Evolutionary conservation across 129 eudicot species (phyloP), one percentile per base, ranked within the genome.

Genomic region (Escallonia herrerae): DNA sequence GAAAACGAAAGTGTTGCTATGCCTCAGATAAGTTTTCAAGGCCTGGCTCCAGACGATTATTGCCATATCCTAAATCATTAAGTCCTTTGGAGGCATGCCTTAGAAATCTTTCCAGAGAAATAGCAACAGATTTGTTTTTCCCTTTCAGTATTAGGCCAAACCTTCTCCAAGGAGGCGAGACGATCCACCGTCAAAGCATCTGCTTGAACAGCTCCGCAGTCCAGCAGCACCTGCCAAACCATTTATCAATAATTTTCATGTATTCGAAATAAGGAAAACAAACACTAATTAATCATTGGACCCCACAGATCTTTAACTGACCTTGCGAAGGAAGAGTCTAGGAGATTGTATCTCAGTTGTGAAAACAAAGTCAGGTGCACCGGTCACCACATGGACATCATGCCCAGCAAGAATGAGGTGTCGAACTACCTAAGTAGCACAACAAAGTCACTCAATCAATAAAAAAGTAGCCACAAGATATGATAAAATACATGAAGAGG

Each of bases 151-250:
- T 62, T 15, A 47, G 52, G 12, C 11, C 62, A 63, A 56, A 83
- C 99, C 93, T 89, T 89, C 72, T 93, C 91, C 70, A 93, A 74
- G 44, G 99, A 93, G 13, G 96, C 99, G 15, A 93, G 96, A 42
- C 99, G 96, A 65, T 93, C 99, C 61, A 93, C 99, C 15, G 99
- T 93, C 79, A 93, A 81, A 55, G 99, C 99, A 84, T 93, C 99
- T 56, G 96, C 99, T 79, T 93, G 99, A 74, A 93, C 96, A 65
- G 99, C 99, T 43, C 99, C 99, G 78, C 96, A 89, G 63, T 93
- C 99, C 72, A 93, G 71, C 59, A 93, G 84, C 60, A 89, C 87
- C 98, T 93, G 80, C 8, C 51, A 62, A 5, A 33, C 12, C 14
- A 57, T 48, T 58, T 52, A 6, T 38, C 40, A 38, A 56, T 45